Evolutionary conservation across 805 yeast species (phyloP), one percentile per base, ranked within the genome.

Genomic region (Starmerella asiatica): DNA sequence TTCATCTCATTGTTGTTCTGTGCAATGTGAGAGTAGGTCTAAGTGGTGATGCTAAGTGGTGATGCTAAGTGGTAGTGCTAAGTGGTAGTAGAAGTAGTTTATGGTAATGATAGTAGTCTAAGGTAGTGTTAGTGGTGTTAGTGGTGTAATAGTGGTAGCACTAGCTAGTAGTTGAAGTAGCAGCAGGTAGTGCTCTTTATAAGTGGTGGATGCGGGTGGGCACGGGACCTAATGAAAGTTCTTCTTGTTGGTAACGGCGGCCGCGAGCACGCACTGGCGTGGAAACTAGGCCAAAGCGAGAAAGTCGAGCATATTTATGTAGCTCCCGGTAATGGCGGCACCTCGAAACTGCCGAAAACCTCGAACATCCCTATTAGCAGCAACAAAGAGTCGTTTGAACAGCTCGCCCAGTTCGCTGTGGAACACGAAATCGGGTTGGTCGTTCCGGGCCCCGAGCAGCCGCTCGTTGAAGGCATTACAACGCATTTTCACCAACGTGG

Each of bases 371-470:
- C 79, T 43, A 74, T 83, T 56, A 75, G 75, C 28, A 69, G 80
- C 5, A 59, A 74, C 20, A 72, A 75, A 44, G 63, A 61, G n/a
- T 79, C 85, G 50, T 91, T 91, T 53, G 69, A 68, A 1, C 62
- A 64, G 24, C 69, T 91, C 45, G 82, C 75, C 41, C 64, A 75
- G 43, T 86, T 86, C 60, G 94, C 96, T 5, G 57, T 67, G 14
- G 71, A 71, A 21, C 65, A 86, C 40, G 52, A 70, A 4, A 70
- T 91, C 39, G 70, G 67, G 37, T 66, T 91, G 41, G 97, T 84
- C 4, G 68, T 91, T 32, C 97, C 98, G 28, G 99, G 99, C 26
- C 99, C 99, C n/a, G 99, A 91, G 63, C 94, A 85, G 63, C 97
- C 98, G 28, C 68, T 93, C 46, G 96, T 93, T 24, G 96, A 91